These are phyloP conservation scores for Rhytidhysteron rufulum DNA, from an alignment of 2,329 filamentous ascomycete genomes.

Conservation along the genomic window DNA sequence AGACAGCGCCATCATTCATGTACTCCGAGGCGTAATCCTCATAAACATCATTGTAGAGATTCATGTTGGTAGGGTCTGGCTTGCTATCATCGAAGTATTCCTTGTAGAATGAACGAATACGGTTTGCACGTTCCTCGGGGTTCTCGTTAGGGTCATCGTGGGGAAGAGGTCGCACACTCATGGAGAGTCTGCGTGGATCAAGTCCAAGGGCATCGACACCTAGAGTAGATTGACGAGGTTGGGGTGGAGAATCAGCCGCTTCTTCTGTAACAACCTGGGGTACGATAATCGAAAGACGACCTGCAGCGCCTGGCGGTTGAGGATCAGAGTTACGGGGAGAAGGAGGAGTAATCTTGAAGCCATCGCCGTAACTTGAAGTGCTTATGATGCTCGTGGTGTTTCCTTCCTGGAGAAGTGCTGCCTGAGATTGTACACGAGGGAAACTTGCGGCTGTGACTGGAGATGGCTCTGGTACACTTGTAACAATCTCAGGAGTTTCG, in stretches of 20 bases:
- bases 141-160: constrained; percentile 84
- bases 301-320: constrained; percentile 4
- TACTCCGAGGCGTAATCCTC: constrained; percentile 73
- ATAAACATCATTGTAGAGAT: constrained; percentile 55
- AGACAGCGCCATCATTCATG: constrained; percentile 57
- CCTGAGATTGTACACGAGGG: constrained; percentile 32
- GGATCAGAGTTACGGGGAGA: constrained; percentile 23
- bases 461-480: constrained; percentile 14
- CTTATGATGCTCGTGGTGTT: constrained; percentile 43
- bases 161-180: constrained; percentile 76
- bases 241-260: constrained; percentile 13
- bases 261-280: constrained; percentile 24
- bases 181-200: constrained; percentile 51
- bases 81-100: constrained; percentile 94
- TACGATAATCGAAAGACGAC: constrained; percentile 10
- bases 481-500: neutral
- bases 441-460: constrained; percentile 16
- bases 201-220: constrained; percentile 26
- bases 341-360: constrained; percentile 46
- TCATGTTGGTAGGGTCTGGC: constrained; percentile 34
- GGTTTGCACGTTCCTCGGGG: constrained; percentile 89
- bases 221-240: constrained; percentile 22
- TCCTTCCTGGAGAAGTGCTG: constrained; percentile 30
- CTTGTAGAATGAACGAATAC: constrained; percentile 98
- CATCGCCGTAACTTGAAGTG: constrained; percentile 53